Percentiles rank a stretch among this genome's conserved stretches.
Conservation (phyloP, 2,329 filamentous ascomycete genomes). For the Immersiporthe knoxdaviesiana region DNA sequence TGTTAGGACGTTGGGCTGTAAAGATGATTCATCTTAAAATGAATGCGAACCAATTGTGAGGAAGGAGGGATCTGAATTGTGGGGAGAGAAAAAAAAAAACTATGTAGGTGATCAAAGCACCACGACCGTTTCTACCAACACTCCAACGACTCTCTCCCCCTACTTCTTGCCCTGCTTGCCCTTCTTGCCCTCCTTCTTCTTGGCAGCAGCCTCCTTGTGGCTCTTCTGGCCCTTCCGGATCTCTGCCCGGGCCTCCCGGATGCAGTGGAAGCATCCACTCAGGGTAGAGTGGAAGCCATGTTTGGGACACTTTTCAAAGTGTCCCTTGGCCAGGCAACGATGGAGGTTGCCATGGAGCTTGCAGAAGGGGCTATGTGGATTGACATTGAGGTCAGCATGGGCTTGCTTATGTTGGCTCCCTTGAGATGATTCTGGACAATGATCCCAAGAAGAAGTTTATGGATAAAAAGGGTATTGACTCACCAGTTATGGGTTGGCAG, state of each 20-base stretch:
- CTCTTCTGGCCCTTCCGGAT: neutral
- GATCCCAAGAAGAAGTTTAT: neutral
- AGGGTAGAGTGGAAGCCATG: constrained; percentile 9
- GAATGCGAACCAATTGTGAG: too few relatives aligned
- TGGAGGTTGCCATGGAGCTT: constrained; percentile 13
- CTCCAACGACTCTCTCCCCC: too few relatives aligned
- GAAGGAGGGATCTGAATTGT: too few relatives aligned
- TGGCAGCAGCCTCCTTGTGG: neutral
- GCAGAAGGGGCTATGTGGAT: constrained; percentile 6
- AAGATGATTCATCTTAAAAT: too few relatives aligned
- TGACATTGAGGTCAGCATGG: neutral
- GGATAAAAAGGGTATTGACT: neutral
- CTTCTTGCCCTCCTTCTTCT: neutral
- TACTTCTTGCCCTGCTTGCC: too few relatives aligned
- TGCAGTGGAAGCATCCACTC: constrained; percentile 10
- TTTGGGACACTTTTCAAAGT: constrained; percentile 1
- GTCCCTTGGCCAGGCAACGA: constrained; percentile 10
- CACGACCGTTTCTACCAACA: too few relatives aligned
- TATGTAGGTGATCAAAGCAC: too few relatives aligned
- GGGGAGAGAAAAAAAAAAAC: too few relatives aligned
- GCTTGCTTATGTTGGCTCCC: neutral
- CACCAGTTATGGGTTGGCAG: constrained; percentile 9
- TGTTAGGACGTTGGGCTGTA: too few relatives aligned
- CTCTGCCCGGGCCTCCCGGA: constrained; percentile 1
- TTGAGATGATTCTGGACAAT: neutral